phyloP scores from a whole-genome alignment of 2,329 filamentous ascomycete genomes.

The Microcyclospora tardicrescens region DNA sequence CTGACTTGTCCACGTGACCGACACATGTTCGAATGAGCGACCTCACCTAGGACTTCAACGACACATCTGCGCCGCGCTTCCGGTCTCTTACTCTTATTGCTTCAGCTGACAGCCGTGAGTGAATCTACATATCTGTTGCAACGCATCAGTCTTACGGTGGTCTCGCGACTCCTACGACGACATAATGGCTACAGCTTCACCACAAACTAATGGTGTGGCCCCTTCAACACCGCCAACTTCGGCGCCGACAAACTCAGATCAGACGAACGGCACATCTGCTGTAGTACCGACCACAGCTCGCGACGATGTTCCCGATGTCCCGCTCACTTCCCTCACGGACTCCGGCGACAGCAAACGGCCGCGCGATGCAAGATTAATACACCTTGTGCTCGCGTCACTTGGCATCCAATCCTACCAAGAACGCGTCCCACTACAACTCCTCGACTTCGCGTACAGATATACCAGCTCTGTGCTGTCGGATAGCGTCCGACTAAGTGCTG shows the following conservation, averaged over 20 bases:
- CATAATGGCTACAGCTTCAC: not conserved
- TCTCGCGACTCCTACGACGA: not conserved
- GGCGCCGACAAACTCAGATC: not conserved
- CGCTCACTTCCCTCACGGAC: constrained; percentile 22
- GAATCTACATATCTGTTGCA: no score
- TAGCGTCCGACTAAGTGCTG: constrained; percentile 53
- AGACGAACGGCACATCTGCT: not conserved
- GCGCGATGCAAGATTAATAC: constrained; percentile 66
- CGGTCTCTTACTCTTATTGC: no score
- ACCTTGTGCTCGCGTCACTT: constrained; percentile 65
- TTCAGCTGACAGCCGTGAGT: no score
- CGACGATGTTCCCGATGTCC: constrained; percentile 14
- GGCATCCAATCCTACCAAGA: constrained; percentile 70
- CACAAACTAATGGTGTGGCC: not conserved
- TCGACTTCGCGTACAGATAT: constrained; percentile 80
- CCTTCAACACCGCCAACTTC: not conserved
- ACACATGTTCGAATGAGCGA: no score
- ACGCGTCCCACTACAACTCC: constrained; percentile 67
- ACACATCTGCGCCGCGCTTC: no score
- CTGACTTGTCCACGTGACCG: no score
- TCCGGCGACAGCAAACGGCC: constrained; percentile 41
- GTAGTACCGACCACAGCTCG: constrained; percentile 1
- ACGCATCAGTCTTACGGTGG: no score
- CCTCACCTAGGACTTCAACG: no score
- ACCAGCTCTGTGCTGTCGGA: constrained; percentile 59